Evolutionary conservation across 179 eudicot species (phyloP), one percentile per base, ranked within the genome.

Genomic region (Drosera spatulata): DNA sequence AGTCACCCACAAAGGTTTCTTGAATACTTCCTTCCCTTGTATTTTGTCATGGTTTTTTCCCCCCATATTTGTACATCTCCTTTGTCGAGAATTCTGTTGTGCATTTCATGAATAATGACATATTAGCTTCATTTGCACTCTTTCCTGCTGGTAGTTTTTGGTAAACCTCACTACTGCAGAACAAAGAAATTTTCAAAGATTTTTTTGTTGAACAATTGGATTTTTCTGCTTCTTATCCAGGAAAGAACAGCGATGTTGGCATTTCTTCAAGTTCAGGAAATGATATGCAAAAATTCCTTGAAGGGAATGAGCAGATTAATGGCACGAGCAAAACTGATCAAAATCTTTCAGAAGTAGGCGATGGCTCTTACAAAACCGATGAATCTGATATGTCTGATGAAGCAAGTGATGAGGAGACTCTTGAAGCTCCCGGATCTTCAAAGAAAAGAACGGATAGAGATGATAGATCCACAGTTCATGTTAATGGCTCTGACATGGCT

Each of bases 241-340:
- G 83, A 41, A 83, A 80, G 44, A 71, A 65, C 7, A 71, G 60
- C 49, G 99, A 90, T 73, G 79, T 81, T 57, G 99, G 99, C 54
- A 45, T 11, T 5, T 33, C 58, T 41, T 56, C 73, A 59, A 67
- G 66, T 66, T 61, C 52, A 56, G 61, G 69, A 50, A 49, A 14
- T 56, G 62, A 53, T 59, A 66, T 42, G 44, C 69, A 62, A 54
- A 80, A 61, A 62, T 72, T 73, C 64, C 54, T 47, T 8, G 80
- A 61, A 42, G 67, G 52, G 53, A 61, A 54, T 53, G 61, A 66
- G 53, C 79, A 60, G 41, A 53, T 48, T 43, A 41, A 53, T 41
- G 66, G 46, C 67, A 63, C 54, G 10, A 69, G 71, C 42, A 64
- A 72, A 62, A 50, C 40, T 43, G 77, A 79, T 55, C 72, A 49